Base-by-base conservation (phyloP, 192 early-diverging fungal genomes). In the Entomortierella parvispora region DNA sequence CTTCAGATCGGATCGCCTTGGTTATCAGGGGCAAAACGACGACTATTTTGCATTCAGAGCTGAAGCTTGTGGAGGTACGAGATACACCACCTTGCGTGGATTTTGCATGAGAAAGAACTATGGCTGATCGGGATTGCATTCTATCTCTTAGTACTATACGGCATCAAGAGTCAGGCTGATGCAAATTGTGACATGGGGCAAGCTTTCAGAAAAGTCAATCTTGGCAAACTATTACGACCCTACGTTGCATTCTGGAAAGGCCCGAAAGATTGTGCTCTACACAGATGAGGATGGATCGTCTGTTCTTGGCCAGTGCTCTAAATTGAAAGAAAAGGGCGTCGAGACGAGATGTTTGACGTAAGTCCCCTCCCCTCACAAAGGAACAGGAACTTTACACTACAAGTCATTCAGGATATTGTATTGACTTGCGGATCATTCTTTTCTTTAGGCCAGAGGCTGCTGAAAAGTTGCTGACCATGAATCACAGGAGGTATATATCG, bases 281-380 rank as follows among this genome's bases (percentile, higher is more conserved):
- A 58, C 65, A 0, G 58, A 67, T 33, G 60, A 58, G n/a, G 49
- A 26, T 22, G 32, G 50, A 14, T 76, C 72, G 15, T 3, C 37
- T 17, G 61, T 76, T 29, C 33, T 59, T 1, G 58, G 34, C 29
- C 47, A 67, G 29, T 76, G 72, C 31, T 34, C 51, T 17, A 44
- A 46, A 2, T 44, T 76, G 28, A 67, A 68, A 46, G 49, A 61
- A 10, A 76, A 76, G 26, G 65, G 59, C 2, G 37, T 76, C 12
- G 72, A 76, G 5, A 76, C 58, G 0, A 66, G 58, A 20, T 33
- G 57, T 2, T 49, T 75, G 25, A 55, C 63, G 71, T 75, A 56
- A 40, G 71, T 42, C 2, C 8, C 18, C 0, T 47, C 11, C 23
- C 47, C 22, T 3, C 7, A 31, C 25, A 5, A 2, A 20, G 23